Evolutionary conservation across 1,139 yeast species (phyloP).

Genomic region (Scheffersomyces quercinus): DNA sequence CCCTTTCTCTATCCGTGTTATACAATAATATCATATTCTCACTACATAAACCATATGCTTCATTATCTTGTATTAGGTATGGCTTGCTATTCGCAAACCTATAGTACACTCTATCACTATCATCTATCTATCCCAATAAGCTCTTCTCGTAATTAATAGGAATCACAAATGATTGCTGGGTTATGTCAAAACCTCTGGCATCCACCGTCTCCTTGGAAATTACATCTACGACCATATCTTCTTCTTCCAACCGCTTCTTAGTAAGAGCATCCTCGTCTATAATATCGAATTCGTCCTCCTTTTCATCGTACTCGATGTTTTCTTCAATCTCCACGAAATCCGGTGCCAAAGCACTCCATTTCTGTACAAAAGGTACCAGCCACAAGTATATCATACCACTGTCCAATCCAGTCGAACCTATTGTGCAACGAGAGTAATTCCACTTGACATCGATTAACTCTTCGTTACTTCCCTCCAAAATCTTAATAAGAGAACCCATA

Average conservation of each 20-base stretch:
- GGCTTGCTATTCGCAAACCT: too few species aligned
- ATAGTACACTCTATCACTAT: too few species aligned
- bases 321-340: constrained; percentile 95
- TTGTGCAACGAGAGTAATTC: constrained; percentile 74
- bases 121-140: background rate
- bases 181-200: constrained; percentile 64
- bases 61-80: too few species aligned
- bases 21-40: too few species aligned
- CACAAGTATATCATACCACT: constrained; percentile 81
- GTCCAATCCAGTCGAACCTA: constrained; percentile 88
- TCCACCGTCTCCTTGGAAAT: constrained; percentile 59
- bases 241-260: constrained; percentile 64
- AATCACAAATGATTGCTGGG: constrained; percentile 43
- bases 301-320: constrained; percentile 82
- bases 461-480: constrained; percentile 90
- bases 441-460: constrained; percentile 82
- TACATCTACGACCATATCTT: constrained; percentile 70
- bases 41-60: too few species aligned
- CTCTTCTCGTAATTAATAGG: constrained; percentile 37
- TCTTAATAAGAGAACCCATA: constrained; percentile 83
- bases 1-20: too few species aligned
- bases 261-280: constrained; percentile 64
- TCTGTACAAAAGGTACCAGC: constrained; percentile 83
- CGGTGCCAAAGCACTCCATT: constrained; percentile 97
- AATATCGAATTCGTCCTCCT: constrained; percentile 90